Evolutionary conservation across 106 monocot genomes (phyloP), one percentile per base, ranked within the genome.

Genomic region (Acorus calamus): DNA sequence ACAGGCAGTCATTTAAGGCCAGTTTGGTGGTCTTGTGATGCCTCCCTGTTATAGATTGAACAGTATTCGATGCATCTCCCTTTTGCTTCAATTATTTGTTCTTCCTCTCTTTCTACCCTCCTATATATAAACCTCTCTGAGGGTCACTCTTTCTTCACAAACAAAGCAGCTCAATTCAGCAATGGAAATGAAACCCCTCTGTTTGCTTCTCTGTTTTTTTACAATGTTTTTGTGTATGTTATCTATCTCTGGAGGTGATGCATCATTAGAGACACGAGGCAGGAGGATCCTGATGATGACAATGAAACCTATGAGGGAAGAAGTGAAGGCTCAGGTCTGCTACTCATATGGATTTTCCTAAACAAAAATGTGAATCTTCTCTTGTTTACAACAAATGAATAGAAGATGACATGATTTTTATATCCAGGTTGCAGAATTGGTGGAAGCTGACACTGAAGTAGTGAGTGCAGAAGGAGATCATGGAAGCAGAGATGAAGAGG

Each of bases 51-150:
- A 55, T 50, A 48, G 56, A 66, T 66, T 57, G 50, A 59, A 28
- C 53, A 56, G 11, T 66, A 46, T 66, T 66, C 28, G 28, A 66
- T 73, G 51, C 66, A 14, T 43, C 47, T 50, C 65, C 48, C 57
- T 65, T 45, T 58, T 46, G 58, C 45, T 66, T 73, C 66, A 73
- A 73, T 73, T 41, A 66, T 73, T 73, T 6, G 51, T n/a, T 42
- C 3, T 48, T 47, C 45, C n/a, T 47, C 14, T 59, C 55, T 13
- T 28, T 59, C 11, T 9, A 66, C 5, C 3, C 50, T 52, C 57
- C 45, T 44, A 66, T 52, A 73, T 65, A 45, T 28, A 73, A 66
- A 8, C 55, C 60, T 5, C 6, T 58, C 11, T 66, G 14, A 8
- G 10, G 28, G 3, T n/a, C 9, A 41, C 46, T 6, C 3, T 66